phyloP scores from a whole-genome alignment of 164 flowering plant genomes.

The Euptelea pleiosperma region DNA sequence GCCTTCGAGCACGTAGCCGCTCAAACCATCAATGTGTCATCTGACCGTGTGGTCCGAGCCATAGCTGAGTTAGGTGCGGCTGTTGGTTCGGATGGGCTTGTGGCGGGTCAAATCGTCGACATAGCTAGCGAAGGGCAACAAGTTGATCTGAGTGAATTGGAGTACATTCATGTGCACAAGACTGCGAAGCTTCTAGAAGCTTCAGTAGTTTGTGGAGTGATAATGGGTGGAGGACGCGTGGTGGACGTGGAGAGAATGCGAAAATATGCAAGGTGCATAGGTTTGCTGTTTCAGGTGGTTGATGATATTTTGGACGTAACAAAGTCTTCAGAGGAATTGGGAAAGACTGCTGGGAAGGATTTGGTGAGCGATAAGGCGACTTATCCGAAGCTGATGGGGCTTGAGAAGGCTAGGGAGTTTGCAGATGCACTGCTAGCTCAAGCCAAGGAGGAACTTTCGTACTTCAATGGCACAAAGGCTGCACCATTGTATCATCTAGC shows the following conservation, averaged over 20 bases:
- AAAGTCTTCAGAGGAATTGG: constrained; percentile 30
- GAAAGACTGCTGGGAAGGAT: constrained; percentile 40
- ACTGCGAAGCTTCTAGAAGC: constrained; percentile 39
- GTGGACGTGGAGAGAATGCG: constrained; percentile 31
- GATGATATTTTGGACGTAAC: constrained; percentile 45
- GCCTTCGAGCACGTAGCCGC: constrained; percentile 39
- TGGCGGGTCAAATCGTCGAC: constrained; percentile 39
- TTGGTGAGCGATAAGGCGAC: constrained; percentile 27
- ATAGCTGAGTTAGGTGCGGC: constrained; percentile 28
- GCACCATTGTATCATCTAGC: constrained; percentile 31
- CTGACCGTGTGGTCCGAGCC: constrained; percentile 29
- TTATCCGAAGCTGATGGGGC: constrained; percentile 37
- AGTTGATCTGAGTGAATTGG: constrained; percentile 23
- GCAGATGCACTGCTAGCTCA: constrained; percentile 21
- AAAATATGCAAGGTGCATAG: constrained; percentile 31
- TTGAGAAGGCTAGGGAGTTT: constrained; percentile 26
- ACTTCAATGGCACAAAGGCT: constrained; percentile 21
- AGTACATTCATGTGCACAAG: constrained; percentile 40
- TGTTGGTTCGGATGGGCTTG: constrained; percentile 38
- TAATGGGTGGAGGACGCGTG: constrained; percentile 29
- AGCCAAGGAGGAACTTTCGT: constrained; percentile 26
- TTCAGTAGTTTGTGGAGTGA: constrained; percentile 33
- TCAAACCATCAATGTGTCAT: constrained; percentile 14
- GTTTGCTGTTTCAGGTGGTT: constrained; percentile 41
- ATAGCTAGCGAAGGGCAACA: constrained; percentile 25